Percentiles rank a stretch among this genome's conserved stretches.
phyloP scores from a whole-genome alignment of 1,284 basidiomycete species.

The Cutaneotrichosporon sp. region DNA sequence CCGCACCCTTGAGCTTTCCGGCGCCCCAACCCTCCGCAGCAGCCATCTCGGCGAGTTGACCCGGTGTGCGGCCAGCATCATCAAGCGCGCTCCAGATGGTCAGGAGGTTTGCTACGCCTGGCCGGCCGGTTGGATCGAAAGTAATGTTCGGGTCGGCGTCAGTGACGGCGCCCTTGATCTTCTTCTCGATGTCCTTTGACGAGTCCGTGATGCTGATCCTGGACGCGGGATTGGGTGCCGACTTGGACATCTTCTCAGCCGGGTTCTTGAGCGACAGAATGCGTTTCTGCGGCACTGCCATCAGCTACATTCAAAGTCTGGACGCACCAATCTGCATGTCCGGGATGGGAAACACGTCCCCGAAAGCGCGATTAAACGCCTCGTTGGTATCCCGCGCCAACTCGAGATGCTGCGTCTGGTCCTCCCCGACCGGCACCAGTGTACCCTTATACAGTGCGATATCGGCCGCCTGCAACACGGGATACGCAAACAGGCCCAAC shows the following conservation, averaged over 20 bases:
- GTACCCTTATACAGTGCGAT: constrained; percentile 86
- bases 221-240: constrained; percentile 72
- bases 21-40: constrained; percentile 55
- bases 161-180: constrained; percentile 79
- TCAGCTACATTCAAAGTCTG: neutral
- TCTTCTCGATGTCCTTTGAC: constrained; percentile 62
- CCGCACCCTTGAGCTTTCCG: constrained; percentile 68
- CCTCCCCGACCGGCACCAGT: constrained; percentile 92
- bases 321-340: constrained; percentile 70
- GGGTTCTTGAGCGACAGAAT: constrained; percentile 81
- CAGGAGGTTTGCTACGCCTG: constrained; percentile 80
- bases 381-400: constrained; percentile 80
- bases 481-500: constrained; percentile 85
- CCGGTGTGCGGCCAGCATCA: constrained; percentile 51
- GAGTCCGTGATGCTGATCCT: constrained; percentile 84
- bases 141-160: constrained; percentile 72
- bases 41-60: constrained; percentile 58
- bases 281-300: constrained; percentile 68
- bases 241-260: constrained; percentile 92
- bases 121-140: constrained; percentile 72
- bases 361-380: constrained; percentile 64
- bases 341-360: constrained; percentile 69
- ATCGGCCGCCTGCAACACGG: constrained; percentile 90
- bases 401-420: constrained; percentile 91
- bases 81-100: constrained; percentile 60